Conservation (phyloP, 169 alveolate species). For the Eimeria zaria region DNA sequence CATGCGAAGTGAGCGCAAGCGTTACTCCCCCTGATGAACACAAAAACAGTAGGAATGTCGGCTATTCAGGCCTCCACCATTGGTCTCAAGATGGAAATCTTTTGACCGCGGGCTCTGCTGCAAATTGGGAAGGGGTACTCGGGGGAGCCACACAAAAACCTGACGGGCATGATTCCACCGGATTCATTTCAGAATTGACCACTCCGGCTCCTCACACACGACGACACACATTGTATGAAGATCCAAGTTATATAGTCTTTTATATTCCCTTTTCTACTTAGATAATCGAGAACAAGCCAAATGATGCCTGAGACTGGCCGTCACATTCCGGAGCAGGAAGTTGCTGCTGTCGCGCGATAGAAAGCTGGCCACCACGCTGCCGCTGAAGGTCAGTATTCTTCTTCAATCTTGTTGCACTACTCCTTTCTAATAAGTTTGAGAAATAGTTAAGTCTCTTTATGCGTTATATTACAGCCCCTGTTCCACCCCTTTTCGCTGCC, state of each 20-base stretch:
- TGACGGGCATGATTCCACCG: background rate
- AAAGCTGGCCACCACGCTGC: slow-evolving; percentile 62
- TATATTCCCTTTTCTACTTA: background rate
- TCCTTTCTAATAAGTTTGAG: background rate
- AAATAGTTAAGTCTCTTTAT: slow-evolving; percentile 1
- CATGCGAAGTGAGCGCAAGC: background rate
- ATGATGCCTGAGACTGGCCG: background rate
- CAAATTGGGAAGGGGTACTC: background rate
- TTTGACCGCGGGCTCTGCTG: background rate
- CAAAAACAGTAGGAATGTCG: background rate
- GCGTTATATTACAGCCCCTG: background rate
- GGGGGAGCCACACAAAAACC: background rate
- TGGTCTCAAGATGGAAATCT: background rate
- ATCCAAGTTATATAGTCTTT: background rate
- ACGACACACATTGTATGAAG: background rate
- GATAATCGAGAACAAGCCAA: background rate
- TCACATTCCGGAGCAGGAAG: slow-evolving; percentile 36
- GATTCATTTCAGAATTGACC: background rate
- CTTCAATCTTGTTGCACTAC: background rate
- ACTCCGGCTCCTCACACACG: background rate
- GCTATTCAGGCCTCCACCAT: background rate
- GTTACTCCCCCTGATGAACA: background rate
- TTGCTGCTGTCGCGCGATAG: slow-evolving; percentile 76
- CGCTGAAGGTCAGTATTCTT: slow-evolving; percentile 1
- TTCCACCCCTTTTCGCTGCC: background rate